Conservation (phyloP, 352 stramenopile genomes). For the Lagenidium giganteum region DNA sequence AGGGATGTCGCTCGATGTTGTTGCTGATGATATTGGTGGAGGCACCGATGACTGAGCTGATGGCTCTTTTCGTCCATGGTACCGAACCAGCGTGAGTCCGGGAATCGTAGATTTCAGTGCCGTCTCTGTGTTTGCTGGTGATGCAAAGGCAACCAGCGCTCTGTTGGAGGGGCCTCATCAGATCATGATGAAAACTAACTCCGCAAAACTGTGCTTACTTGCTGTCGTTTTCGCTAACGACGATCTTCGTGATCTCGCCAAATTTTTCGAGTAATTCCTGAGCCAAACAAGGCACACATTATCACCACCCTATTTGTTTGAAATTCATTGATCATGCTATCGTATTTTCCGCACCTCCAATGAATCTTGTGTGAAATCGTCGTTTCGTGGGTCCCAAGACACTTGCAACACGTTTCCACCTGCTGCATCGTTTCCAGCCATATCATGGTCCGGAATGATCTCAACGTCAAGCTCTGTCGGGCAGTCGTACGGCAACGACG, state of each 20-base stretch:
- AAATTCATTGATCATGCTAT: not conserved
- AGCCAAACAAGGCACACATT: not conserved
- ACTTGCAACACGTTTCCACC: conserved; percentile 19
- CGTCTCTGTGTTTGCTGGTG: conserved; percentile 10
- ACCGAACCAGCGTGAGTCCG: too few species aligned
- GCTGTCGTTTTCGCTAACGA: conserved; percentile 11
- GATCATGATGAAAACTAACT: not conserved
- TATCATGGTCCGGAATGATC: conserved; percentile 12
- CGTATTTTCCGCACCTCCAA: conserved; percentile 18
- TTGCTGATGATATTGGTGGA: too few species aligned
- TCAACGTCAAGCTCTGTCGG: conserved; percentile 27
- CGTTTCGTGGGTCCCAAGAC: conserved; percentile 22
- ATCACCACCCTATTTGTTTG: too few species aligned
- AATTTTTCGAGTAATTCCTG: conserved; percentile 7
- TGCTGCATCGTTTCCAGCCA: not conserved
- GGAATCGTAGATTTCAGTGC: too few species aligned
- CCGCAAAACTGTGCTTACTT: conserved; percentile 12
- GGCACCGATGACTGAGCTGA: too few species aligned
- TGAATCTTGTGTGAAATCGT: conserved; percentile 14
- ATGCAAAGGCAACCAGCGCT: conserved; percentile 28
- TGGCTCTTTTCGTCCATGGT: too few species aligned
- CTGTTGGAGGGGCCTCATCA: not conserved
- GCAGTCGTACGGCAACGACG: conserved; percentile 34
- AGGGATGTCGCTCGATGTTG: too few species aligned
- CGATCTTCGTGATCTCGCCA: conserved; percentile 5